Percentiles rank a stretch among this genome's conserved stretches.
Evolutionary conservation across 305 asterid species (phyloP).

Genomic region (Solanum hybrid): DNA sequence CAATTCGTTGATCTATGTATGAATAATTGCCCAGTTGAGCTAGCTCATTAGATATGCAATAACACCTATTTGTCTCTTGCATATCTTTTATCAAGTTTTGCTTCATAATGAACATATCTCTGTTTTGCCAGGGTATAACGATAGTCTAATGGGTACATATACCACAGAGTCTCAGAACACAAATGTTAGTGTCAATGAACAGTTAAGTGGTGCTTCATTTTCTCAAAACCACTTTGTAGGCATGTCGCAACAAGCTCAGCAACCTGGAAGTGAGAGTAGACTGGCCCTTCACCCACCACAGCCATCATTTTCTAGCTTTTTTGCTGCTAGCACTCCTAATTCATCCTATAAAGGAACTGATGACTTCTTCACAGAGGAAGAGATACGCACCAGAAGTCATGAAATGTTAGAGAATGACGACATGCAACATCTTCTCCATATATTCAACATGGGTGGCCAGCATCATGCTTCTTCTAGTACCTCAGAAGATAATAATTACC

Average conservation of each 20-base stretch:
- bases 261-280: slow-evolving; percentile 3
- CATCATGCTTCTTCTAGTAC: slow-evolving; percentile 1
- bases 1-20: neutral
- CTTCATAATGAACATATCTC: neutral
- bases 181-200: neutral
- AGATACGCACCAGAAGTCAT: slow-evolving; percentile 12
- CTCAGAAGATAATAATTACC: neutral
- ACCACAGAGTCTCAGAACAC: neutral
- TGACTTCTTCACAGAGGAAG: slow-evolving; percentile 9
- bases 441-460: slow-evolving; percentile 7
- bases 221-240: slow-evolving; percentile 4
- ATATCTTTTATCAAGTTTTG: neutral
- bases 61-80: neutral
- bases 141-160: neutral
- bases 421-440: slow-evolving; percentile 13
- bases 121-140: slow-evolving; percentile 8
- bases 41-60: neutral
- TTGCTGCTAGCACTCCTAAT: neutral
- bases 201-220: slow-evolving; percentile 5
- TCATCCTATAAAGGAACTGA: slow-evolving; percentile 5
- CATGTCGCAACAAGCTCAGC: slow-evolving; percentile 4
- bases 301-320: neutral
- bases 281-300: slow-evolving; percentile 1
- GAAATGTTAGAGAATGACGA: slow-evolving; percentile 11
- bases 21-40: neutral